Base-by-base conservation (phyloP, 257 asterid species). In the Jacaranda mimosifolia region DNA sequence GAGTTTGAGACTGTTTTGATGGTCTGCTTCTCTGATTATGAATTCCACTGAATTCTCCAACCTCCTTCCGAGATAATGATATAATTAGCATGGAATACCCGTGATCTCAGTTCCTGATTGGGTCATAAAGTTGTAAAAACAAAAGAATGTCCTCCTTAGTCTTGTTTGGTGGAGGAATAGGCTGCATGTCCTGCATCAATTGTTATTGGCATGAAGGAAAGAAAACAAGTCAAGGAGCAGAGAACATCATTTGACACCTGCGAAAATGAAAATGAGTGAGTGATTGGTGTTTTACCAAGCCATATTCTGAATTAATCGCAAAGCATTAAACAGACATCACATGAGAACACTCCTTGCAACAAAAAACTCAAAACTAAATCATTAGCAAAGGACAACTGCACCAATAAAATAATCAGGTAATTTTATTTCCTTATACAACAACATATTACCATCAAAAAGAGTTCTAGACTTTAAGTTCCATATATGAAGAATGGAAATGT, bases 1-100 rank as follows among this genome's bases (percentile, higher is more conserved):
- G 2, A 2, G 92, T 94, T 67, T n/a, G n/a, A n/a, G 99, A 86
- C 76, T 94, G 98, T n/a, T 84, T 92, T 94, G 72, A 92, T 94
- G 73, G 92, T 97, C 99, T 94, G 91, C 88, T n/a, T n/a, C n/a
- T n/a, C n/a, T n/a, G n/a, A n/a, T n/a, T n/a, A n/a, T n/a, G n/a
- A n/a, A n/a, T n/a, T n/a, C n/a, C n/a, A n/a, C n/a, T n/a, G n/a
- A n/a, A n/a, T n/a, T n/a, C n/a, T n/a, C n/a, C n/a, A n/a, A n/a
- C n/a, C n/a, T n/a, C n/a, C n/a, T n/a, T n/a, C n/a, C n/a, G n/a
- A n/a, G n/a, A n/a, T 32, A 49, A 60, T 59, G 12, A 72, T 67
- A 72, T 59, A 82, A 79, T 77, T 63, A 71, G 79, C 63, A 73
- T 38, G 59, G 51, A 60, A 60, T 12, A 68, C 72, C 17, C 39